Percentiles rank a stretch among this genome's conserved stretches.
phyloP scores from a whole-genome alignment of 1,284 basidiomycete genomes.

The Polyporus tsugae region DNA sequence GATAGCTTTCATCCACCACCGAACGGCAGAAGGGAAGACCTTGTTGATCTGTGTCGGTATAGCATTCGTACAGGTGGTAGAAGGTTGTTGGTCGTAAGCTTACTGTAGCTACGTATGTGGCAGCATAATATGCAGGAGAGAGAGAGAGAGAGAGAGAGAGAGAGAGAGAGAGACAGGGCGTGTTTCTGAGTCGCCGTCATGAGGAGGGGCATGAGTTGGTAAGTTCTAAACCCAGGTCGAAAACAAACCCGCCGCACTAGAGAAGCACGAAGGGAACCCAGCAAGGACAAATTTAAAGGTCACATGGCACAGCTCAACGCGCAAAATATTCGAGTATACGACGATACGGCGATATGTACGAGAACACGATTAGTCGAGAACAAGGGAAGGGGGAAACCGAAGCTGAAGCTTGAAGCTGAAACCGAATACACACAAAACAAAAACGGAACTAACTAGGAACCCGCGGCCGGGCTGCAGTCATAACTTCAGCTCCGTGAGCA shows the following conservation, averaged over 20 bases:
- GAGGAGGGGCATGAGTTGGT: constrained; percentile 28
- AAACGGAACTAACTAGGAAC: constrained; percentile 12
- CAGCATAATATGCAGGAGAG: constrained; percentile 37
- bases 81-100: constrained; percentile 22
- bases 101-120: constrained; percentile 15
- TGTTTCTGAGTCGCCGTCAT: constrained; percentile 23
- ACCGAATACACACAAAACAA: constrained; percentile 22
- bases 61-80: constrained; percentile 37
- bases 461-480: constrained; percentile 48
- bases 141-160: constrained; percentile 20
- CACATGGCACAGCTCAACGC: constrained; percentile 15
- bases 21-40: not conserved
- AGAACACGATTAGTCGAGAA: constrained; percentile 30
- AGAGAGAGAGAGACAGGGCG: constrained; percentile 15
- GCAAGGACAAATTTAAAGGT: not conserved
- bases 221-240: constrained; percentile 25
- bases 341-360: constrained; percentile 24
- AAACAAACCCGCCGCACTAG: constrained; percentile 19
- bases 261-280: constrained; percentile 19
- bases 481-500: constrained; percentile 93
- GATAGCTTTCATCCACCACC: not conserved
- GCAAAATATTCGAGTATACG: constrained; percentile 29
- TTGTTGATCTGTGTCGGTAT: constrained; percentile 34
- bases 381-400: constrained; percentile 14
- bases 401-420: constrained; percentile 12